Conservation (phyloP, 495 filamentous ascomycete genomes). For the Pseudomonodictys pantanalensis region DNA sequence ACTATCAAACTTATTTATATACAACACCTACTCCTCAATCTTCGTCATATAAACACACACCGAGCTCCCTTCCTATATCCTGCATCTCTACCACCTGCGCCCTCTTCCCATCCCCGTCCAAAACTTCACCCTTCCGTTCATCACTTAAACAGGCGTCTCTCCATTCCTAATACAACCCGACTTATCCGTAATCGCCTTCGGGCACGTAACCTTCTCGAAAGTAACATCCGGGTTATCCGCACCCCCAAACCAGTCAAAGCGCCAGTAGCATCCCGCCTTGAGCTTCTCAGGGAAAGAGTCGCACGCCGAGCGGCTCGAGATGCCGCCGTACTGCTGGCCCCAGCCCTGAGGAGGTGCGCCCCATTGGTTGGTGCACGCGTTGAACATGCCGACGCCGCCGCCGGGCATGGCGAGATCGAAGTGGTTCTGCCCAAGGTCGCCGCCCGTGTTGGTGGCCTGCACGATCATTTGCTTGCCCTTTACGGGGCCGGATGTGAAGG, state of each 20-base stretch:
- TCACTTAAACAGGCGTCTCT: slow-evolving; percentile 13
- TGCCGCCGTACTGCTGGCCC: slow-evolving; percentile 63
- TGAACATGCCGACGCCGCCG: slow-evolving; percentile 63
- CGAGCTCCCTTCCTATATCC: no score
- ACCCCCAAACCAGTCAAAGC: slow-evolving; percentile 64
- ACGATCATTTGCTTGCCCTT: slow-evolving; percentile 63
- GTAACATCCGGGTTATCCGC: slow-evolving; percentile 60
- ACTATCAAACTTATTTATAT: no score
- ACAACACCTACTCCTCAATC: no score
- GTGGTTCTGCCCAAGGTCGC: slow-evolving; percentile 57
- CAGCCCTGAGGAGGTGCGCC: slow-evolving; percentile 55
- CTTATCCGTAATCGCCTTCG: slow-evolving; percentile 56
- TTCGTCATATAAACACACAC: no score
- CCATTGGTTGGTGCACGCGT: slow-evolving; percentile 62
- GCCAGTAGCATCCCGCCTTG: slow-evolving; percentile 64
- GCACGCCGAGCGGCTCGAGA: slow-evolving; percentile 52
- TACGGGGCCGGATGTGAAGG: slow-evolving; percentile 58
- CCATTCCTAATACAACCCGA: slow-evolving; percentile 46
- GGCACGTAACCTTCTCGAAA: slow-evolving; percentile 60
- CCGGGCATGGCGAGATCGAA: slow-evolving; percentile 67
- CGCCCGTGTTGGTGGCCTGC: slow-evolving; percentile 66
- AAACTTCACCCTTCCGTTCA: not conserved
- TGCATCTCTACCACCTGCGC: no score
- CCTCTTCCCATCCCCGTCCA: not conserved
- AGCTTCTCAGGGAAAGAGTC: slow-evolving; percentile 54